Percentiles rank a stretch among this genome's conserved stretches.
Evolutionary conservation across 2,329 filamentous ascomycete species (phyloP).

Genomic region (Diaporthe eres): DNA sequence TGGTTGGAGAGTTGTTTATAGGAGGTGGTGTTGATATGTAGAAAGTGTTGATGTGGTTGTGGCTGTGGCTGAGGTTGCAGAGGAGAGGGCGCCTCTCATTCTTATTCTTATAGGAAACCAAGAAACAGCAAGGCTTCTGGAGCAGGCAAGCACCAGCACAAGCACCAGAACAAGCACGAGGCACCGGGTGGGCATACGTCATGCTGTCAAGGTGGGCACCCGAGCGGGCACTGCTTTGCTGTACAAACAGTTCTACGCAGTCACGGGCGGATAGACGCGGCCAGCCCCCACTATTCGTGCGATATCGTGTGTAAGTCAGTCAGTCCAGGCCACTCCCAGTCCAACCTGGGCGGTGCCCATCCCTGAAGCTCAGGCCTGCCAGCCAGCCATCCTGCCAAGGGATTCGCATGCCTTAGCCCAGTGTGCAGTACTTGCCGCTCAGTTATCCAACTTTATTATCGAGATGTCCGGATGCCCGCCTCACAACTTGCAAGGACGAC

Average conservation of each 20-base stretch:
- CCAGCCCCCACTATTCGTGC: constrained; percentile 21
- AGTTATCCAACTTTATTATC: not conserved
- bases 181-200: constrained; percentile 34
- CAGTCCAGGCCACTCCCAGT: not conserved
- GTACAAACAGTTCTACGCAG: constrained; percentile 11
- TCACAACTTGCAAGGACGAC: not conserved
- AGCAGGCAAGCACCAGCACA: constrained; percentile 6
- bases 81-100: constrained; percentile 10
- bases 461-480: not conserved
- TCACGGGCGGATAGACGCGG: constrained; percentile 33
- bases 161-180: constrained; percentile 13
- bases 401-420: not conserved
- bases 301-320: not conserved
- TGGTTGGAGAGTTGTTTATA: not conserved
- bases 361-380: not conserved
- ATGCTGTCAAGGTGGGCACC: constrained; percentile 45
- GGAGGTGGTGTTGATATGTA: not conserved
- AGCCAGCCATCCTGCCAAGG: not conserved
- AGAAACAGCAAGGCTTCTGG: constrained; percentile 20
- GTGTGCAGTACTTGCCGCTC: not conserved
- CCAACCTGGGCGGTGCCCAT: not conserved
- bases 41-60: not conserved
- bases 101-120: constrained; percentile 28
- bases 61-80: not conserved
- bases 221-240: constrained; percentile 34